These are phyloP conservation scores for Zoysia matrella DNA, from an alignment of 202 grass and related monocot species.

Conservation along the genomic window DNA sequence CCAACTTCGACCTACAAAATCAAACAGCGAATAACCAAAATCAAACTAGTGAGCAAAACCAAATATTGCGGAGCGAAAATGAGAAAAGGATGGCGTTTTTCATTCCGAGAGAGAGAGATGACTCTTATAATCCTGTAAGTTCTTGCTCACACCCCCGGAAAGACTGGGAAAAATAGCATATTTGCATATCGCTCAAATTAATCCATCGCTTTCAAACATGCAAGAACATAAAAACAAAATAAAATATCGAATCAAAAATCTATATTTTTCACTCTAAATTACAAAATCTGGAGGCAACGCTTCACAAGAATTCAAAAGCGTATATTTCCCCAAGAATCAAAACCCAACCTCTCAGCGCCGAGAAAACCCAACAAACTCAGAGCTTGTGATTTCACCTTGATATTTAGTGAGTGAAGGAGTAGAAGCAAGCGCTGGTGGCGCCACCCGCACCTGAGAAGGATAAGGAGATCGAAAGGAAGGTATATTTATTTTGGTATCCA, in stretches of 20 bases:
- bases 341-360: not conserved
- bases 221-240: not conserved
- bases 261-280: not conserved
- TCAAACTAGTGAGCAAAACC: not conserved
- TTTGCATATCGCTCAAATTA: too few species aligned
- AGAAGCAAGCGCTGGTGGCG: not conserved
- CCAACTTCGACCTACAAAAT: conserved; percentile 26
- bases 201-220: not conserved
- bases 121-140: too few species aligned
- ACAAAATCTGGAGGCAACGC: not conserved
- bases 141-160: too few species aligned
- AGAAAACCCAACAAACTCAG: not conserved
- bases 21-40: not conserved
- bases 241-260: too few species aligned
- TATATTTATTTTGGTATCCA: conserved; percentile 20
- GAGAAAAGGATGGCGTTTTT: too few species aligned
- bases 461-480: not conserved
- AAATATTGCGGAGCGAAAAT: not conserved
- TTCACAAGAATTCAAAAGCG: not conserved
- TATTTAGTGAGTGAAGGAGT: not conserved
- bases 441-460: not conserved
- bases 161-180: too few species aligned
- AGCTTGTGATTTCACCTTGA: not conserved
- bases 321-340: not conserved
- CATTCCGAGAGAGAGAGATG: too few species aligned